Evolutionary conservation across 2,329 filamentous ascomycete genomes (phyloP).

Genomic region (Aplosporella prunicola): DNA sequence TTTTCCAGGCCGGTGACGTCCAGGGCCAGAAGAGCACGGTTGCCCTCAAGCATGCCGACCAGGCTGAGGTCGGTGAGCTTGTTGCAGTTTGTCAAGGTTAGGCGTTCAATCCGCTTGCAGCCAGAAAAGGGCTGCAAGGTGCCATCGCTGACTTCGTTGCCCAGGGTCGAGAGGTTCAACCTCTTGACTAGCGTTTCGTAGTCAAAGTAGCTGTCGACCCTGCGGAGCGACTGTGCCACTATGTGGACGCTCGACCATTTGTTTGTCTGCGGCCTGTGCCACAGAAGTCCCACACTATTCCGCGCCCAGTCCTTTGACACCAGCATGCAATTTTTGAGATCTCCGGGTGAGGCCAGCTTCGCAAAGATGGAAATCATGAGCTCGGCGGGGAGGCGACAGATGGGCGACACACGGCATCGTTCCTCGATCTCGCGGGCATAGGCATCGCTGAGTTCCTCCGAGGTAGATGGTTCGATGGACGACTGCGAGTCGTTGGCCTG

Average conservation of each 20-base stretch:
- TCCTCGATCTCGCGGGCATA: slow-evolving; percentile 46
- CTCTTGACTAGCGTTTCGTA: slow-evolving; percentile 88
- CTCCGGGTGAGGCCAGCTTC: slow-evolving; percentile 64
- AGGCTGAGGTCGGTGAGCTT: slow-evolving; percentile 78
- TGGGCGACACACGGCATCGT: slow-evolving; percentile 61
- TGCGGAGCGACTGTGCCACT: slow-evolving; percentile 70
- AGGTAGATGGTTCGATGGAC: slow-evolving; percentile 71
- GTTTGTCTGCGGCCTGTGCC: slow-evolving; percentile 88
- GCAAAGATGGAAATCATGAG: slow-evolving; percentile 89
- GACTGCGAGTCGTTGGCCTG: slow-evolving; percentile 85
- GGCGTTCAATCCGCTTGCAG: slow-evolving; percentile 83
- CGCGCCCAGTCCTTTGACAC: slow-evolving; percentile 91
- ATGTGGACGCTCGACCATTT: slow-evolving; percentile 71
- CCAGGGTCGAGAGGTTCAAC: slow-evolving; percentile 76
- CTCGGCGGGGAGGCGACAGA: slow-evolving; percentile 82
- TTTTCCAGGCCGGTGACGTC: slow-evolving; percentile 76
- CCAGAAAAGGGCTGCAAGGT: slow-evolving; percentile 71
- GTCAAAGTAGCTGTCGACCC: slow-evolving; percentile 68
- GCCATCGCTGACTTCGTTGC: slow-evolving; percentile 73
- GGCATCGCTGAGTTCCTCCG: slow-evolving; percentile 67
- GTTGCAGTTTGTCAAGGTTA: slow-evolving; percentile 85
- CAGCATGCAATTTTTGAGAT: slow-evolving; percentile 81
- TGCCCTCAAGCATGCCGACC: slow-evolving; percentile 67
- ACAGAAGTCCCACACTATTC: slow-evolving; percentile 85
- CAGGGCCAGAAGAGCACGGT: slow-evolving; percentile 71